Conservation (phyloP, 164 flowering plant genomes). For the Vitis vinifera region DNA sequence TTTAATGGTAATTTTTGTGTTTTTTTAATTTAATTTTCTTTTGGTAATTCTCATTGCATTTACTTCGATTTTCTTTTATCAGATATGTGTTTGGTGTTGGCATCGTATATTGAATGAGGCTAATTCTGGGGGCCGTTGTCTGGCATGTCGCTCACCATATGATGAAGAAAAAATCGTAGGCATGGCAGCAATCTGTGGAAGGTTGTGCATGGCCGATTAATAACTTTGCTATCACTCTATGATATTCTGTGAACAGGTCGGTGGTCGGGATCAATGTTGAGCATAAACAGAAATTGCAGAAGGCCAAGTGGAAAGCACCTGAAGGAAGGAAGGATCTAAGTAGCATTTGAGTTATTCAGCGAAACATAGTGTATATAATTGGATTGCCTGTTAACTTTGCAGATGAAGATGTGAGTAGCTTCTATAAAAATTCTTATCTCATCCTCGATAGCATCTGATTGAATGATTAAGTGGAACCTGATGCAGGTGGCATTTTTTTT, state of each 20-base stretch:
- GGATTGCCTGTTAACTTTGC: slow-evolving; percentile 53
- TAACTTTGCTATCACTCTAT: neutral
- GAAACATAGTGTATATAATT: slow-evolving; percentile 69
- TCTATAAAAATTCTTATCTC: no score
- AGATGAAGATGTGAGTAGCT: no score
- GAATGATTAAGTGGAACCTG: no score
- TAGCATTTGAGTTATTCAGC: slow-evolving; percentile 67
- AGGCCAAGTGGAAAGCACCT: slow-evolving; percentile 52
- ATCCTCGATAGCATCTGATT: no score
- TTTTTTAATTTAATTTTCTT: neutral
- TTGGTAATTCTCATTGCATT: neutral
- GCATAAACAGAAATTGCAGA: slow-evolving; percentile 56
- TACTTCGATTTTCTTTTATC: slow-evolving; percentile 3
- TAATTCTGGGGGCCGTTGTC: slow-evolving; percentile 26
- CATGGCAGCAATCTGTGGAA: slow-evolving; percentile 25
- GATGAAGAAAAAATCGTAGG: slow-evolving; percentile 30
- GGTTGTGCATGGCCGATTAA: slow-evolving; percentile 3
- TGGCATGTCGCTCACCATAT: slow-evolving; percentile 30
- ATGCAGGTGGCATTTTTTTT: no score
- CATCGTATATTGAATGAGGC: slow-evolving; percentile 57
- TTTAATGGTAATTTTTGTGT: neutral
- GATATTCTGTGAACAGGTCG: slow-evolving; percentile 27
- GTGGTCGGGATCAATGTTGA: slow-evolving; percentile 59
- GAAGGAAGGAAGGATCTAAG: slow-evolving; percentile 71
- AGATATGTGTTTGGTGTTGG: slow-evolving; percentile 93